phyloP scores from a whole-genome alignment of 2,329 filamentous ascomycete genomes.

The Nigrograna mackinnonii region DNA sequence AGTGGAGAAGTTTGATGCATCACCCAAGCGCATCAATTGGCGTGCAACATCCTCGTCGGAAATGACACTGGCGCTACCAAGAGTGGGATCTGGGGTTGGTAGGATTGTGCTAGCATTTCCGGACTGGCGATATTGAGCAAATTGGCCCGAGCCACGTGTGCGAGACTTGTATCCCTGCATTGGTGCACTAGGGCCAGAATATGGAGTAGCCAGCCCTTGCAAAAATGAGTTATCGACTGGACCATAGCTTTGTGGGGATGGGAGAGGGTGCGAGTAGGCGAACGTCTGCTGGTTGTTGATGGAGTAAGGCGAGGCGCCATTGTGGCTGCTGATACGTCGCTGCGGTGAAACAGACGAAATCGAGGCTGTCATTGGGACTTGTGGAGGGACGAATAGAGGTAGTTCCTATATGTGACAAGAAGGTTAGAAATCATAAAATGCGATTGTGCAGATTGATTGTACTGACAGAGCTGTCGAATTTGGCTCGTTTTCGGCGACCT shows the following conservation, averaged over 20 bases:
- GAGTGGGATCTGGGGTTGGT: conserved; percentile 94
- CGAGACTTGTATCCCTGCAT: conserved; percentile 37
- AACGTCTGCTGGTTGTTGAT: conserved; percentile 80
- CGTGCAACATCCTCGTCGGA: conserved; percentile 98
- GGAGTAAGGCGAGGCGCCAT: conserved; percentile 72
- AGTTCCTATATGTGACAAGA: conserved; percentile 72
- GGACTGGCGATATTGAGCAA: conserved; percentile 45
- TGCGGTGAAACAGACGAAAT: conserved; percentile 95
- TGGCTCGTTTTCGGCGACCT: conserved; percentile 90
- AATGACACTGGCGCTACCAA: conserved; percentile 79
- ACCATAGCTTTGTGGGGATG: conserved; percentile 79
- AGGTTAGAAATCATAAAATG: neutral
- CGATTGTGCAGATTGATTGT: conserved; percentile 2
- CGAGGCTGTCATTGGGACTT: conserved; percentile 85
- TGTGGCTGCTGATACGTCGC: conserved; percentile 75
- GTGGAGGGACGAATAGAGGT: conserved; percentile 84
- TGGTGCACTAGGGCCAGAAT: conserved; percentile 36
- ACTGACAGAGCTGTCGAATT: conserved; percentile 96
- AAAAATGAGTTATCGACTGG: conserved; percentile 40
- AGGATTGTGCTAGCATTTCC: conserved; percentile 62
- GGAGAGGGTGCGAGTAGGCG: conserved; percentile 74
- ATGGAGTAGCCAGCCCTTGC: conserved; percentile 40
- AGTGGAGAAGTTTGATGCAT: conserved; percentile 84
- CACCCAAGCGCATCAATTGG: conserved; percentile 93
- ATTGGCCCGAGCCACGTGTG: conserved; percentile 39